Evolutionary conservation across 768 basidiomycete genomes (phyloP).

Genomic region (Paxillus involutus): DNA sequence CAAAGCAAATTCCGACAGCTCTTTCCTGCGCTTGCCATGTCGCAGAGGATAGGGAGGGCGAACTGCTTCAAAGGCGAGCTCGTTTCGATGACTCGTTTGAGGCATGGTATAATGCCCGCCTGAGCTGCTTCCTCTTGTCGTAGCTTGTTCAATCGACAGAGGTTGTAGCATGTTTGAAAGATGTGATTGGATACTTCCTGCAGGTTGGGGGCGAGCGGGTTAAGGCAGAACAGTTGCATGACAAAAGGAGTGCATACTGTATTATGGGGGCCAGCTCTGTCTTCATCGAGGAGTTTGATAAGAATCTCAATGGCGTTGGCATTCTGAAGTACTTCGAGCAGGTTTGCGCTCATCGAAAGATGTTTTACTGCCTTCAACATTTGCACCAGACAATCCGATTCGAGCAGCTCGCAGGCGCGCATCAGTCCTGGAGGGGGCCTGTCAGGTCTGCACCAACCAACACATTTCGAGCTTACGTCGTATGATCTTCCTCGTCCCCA

Average conservation of each 20-base stretch:
- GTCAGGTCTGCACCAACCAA: conserved; percentile 4
- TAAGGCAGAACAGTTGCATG: not conserved
- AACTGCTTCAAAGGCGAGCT: conserved; percentile 96
- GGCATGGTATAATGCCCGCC: conserved; percentile 89
- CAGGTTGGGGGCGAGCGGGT: not conserved
- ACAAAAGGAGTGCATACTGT: conserved; percentile 52
- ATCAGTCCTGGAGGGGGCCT: conserved; percentile 61
- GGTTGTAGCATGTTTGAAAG: conserved; percentile 96
- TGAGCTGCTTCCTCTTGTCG: conserved; percentile 97
- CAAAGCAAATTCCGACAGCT: conserved; percentile 86
- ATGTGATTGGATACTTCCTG: conserved; percentile 98
- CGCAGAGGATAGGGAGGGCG: conserved; percentile 94
- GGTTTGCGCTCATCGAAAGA: conserved; percentile 86
- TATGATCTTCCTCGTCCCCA: conserved; percentile 87
- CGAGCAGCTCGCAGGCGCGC: conserved; percentile 82
- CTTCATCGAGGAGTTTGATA: conserved; percentile 80
- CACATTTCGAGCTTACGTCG: conserved; percentile 59
- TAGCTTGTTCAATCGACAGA: conserved; percentile 91
- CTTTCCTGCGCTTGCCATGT: conserved; percentile 93
- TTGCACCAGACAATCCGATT: conserved; percentile 84
- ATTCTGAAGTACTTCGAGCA: conserved; percentile 93
- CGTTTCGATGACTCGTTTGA: conserved; percentile 85
- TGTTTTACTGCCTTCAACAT: conserved; percentile 96
- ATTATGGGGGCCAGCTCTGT: conserved; percentile 73
- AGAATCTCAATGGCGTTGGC: conserved; percentile 93